These are phyloP conservation scores for Phytopythium oedochilum DNA, from an alignment of 352 stramenopile genomes.

Conservation along the genomic window DNA sequence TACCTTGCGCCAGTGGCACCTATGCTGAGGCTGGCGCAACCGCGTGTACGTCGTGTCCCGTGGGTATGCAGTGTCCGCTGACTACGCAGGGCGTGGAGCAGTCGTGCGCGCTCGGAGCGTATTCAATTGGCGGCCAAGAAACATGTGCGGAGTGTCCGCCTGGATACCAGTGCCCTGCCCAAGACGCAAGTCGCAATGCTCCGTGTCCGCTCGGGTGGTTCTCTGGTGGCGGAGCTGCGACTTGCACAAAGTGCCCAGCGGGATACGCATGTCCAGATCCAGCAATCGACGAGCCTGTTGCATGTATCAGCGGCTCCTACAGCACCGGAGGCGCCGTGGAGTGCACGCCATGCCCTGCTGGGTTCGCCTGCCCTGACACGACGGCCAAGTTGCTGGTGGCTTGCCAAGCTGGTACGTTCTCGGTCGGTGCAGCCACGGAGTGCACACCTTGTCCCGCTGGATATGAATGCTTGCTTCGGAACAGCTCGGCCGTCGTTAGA, in stretches of 20 bases:
- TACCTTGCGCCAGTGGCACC: constrained; percentile 40
- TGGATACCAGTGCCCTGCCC: constrained; percentile 46
- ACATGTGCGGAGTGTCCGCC: constrained; percentile 40
- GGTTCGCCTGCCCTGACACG: constrained; percentile 70
- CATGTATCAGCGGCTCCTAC: constrained; percentile 56
- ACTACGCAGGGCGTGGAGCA: constrained; percentile 33
- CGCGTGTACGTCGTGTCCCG: constrained; percentile 40
- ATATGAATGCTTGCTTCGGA: constrained; percentile 66
- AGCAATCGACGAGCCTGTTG: constrained; percentile 16
- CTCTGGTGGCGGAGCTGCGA: constrained; percentile 22
- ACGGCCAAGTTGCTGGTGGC: constrained; percentile 36
- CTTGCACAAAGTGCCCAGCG: constrained; percentile 65
- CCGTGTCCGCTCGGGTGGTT: constrained; percentile 39
- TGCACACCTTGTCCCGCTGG: constrained; percentile 77
- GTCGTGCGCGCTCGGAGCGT: constrained; percentile 49
- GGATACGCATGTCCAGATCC: constrained; percentile 48
- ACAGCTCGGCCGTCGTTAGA: constrained; percentile 47
- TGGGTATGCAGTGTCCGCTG: constrained; percentile 56
- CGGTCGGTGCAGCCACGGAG: constrained; percentile 32
- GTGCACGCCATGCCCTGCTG: constrained; percentile 61
- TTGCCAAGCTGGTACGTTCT: constrained; percentile 57
- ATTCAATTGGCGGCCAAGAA: constrained; percentile 44
- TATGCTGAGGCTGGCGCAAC: constrained; percentile 43
- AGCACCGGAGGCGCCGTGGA: constrained; percentile 38
- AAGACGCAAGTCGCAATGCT: constrained; percentile 44